Percentiles rank a stretch among this genome's conserved stretches.
Conservation (phyloP, 768 basidiomycete genomes). For the Lactarius hatsudake region DNA sequence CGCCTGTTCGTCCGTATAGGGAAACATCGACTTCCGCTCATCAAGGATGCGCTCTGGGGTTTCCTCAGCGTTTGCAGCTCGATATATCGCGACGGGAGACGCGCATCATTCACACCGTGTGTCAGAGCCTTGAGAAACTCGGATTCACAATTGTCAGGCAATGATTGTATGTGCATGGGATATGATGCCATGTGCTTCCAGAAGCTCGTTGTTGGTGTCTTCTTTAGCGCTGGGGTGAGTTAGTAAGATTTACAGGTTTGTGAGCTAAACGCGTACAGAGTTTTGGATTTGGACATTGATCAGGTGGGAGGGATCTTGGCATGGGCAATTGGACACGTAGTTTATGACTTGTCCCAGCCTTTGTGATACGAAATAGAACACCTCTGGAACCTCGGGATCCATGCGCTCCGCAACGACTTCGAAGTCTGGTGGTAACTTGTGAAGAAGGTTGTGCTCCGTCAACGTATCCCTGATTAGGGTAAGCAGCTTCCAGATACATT, state of each 20-base stretch:
- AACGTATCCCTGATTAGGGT: not conserved
- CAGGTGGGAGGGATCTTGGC: not conserved
- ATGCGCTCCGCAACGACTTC: conserved; percentile 16
- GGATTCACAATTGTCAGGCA: conserved; percentile 6
- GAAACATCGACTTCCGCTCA: conserved; percentile 18
- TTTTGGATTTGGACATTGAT: conserved; percentile 4
- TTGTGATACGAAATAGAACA: conserved; percentile 14
- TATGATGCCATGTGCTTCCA: conserved; percentile 14
- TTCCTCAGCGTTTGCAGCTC: not conserved
- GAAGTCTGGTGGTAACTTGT: conserved; percentile 8
- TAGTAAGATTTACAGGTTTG: not conserved
- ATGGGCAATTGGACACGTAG: conserved; percentile 10
- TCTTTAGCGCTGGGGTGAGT: not conserved
- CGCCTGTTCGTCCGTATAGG: conserved; percentile 15
- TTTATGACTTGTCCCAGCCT: conserved; percentile 8
- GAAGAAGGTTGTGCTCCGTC: conserved; percentile 4
- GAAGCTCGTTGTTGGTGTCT: conserved; percentile 2
- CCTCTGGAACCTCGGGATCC: conserved; percentile 14
- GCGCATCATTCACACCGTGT: conserved; percentile 6
- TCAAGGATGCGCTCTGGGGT: conserved; percentile 13
- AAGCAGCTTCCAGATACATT: conserved; percentile 1
- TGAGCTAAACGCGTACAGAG: not conserved
- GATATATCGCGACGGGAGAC: not conserved
- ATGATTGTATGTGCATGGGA: conserved; percentile 7
- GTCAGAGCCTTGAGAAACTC: conserved; percentile 18